Percentiles rank a stretch among this genome's conserved stretches.
Evolutionary conservation across 805 yeast species (phyloP).

Genomic region (Metschnikowia cubensis): DNA sequence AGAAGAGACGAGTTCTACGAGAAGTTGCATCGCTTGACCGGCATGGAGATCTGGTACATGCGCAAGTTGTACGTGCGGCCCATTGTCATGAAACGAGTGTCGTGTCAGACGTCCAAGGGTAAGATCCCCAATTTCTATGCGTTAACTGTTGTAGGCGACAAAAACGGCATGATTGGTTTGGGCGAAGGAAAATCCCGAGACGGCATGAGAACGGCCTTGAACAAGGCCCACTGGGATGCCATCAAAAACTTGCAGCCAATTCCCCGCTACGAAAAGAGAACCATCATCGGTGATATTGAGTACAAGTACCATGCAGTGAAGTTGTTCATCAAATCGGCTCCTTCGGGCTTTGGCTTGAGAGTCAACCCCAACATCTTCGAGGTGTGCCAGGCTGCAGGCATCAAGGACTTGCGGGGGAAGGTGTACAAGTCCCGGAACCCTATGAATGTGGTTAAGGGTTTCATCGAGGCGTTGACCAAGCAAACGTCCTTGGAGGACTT

Average conservation of each 20-base stretch:
- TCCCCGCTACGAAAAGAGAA: conserved; percentile 87
- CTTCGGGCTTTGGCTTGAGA: conserved; percentile 90
- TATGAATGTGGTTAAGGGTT: conserved; percentile 90
- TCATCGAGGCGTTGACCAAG: conserved; percentile 76
- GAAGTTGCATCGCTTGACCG: conserved; percentile 60
- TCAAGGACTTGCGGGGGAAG: conserved; percentile 88
- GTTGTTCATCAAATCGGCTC: conserved; percentile 77
- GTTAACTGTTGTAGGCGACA: conserved; percentile 86
- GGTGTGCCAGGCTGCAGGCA: conserved; percentile 89
- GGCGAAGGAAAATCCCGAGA: conserved; percentile 92
- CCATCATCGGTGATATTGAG: conserved; percentile 80
- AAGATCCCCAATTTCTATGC: conserved; percentile 80
- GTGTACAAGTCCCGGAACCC: conserved; percentile 89
- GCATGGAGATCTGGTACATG: conserved; percentile 60
- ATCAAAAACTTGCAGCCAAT: conserved; percentile 76
- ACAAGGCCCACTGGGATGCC: conserved; percentile 91
- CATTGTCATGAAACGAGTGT: conserved; percentile 70
- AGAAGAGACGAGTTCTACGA: conserved; percentile 38
- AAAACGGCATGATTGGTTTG: conserved; percentile 88
- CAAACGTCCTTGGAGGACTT: conserved; percentile 83
- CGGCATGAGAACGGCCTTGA: conserved; percentile 68
- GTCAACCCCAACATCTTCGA: conserved; percentile 88
- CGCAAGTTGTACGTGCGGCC: conserved; percentile 60
- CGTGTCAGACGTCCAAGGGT: conserved; percentile 90
- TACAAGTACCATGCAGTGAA: conserved; percentile 84